These are phyloP conservation scores for Glycine tomentella DNA, from an alignment of 306 rosid genomes.

Conservation along the genomic window DNA sequence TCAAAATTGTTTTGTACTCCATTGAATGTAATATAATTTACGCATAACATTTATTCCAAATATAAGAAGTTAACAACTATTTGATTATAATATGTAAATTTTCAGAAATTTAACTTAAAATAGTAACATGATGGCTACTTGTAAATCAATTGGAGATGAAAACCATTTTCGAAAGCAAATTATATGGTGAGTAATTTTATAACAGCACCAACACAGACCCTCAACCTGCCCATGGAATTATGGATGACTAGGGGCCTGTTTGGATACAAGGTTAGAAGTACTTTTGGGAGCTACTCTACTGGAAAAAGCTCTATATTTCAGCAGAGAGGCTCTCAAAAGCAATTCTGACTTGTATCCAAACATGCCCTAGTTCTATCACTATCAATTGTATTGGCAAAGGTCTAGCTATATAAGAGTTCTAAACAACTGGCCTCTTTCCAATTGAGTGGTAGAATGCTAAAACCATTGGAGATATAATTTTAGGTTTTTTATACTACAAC, in stretches of 20 bases:
- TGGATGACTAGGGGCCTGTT: not conserved
- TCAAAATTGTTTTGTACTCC: slow-evolving; percentile 20
- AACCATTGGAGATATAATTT: slow-evolving; percentile 28
- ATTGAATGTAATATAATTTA: slow-evolving; percentile 14
- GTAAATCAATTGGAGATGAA: slow-evolving; percentile 29
- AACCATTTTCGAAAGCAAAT: slow-evolving; percentile 2
- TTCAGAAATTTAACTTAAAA: slow-evolving; percentile 17
- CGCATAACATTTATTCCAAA: slow-evolving; percentile 9
- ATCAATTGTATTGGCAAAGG: slow-evolving; percentile 14
- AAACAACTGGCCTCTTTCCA: slow-evolving; percentile 25
- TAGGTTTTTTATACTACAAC: slow-evolving; percentile 25
- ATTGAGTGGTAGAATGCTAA: slow-evolving; percentile 16
- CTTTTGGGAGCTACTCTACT: too few species aligned
- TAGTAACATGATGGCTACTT: slow-evolving; percentile 6
- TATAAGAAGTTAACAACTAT: slow-evolving; percentile 12
- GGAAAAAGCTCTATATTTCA: too few species aligned
- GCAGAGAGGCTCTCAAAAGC: too few species aligned
- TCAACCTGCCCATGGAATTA: not conserved
- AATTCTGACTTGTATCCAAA: too few species aligned
- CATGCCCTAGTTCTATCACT: not conserved
- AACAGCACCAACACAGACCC: slow-evolving; percentile 13
- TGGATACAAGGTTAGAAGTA: too few species aligned
- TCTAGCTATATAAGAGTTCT: slow-evolving; percentile 19
- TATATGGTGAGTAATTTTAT: not conserved
- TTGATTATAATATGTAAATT: slow-evolving; percentile 3